Percentiles rank a stretch among this genome's conserved stretches.
These are phyloP conservation scores for Insectozyma bohioensis DNA, from an alignment of 1,139 yeast genomes.

Conservation along the genomic window DNA sequence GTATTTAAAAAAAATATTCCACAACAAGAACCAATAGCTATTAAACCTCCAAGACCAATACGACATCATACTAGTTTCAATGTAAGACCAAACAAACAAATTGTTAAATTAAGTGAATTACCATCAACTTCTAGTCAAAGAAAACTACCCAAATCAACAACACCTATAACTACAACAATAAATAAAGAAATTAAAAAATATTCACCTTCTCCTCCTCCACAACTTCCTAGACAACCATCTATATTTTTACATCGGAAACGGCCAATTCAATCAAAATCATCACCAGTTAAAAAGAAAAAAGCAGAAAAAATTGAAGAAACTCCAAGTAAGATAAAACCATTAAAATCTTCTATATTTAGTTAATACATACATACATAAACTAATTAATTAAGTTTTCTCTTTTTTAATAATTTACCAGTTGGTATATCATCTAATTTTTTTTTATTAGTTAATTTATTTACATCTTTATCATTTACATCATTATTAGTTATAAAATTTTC, in stretches of 20 bases:
- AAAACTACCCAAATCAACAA: background rate
- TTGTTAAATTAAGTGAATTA: background rate
- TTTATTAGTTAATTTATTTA: slow-evolving; percentile 24
- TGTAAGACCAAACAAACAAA: no score
- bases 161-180: background rate
- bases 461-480: slow-evolving; percentile 25
- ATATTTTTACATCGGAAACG: slow-evolving; percentile 8
- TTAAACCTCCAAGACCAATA: slow-evolving; percentile 6
- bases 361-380: no score
- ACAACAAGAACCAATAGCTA: slow-evolving; percentile 3
- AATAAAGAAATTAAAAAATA: background rate
- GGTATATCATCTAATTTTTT: slow-evolving; percentile 26
- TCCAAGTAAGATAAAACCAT: slow-evolving; percentile 21
- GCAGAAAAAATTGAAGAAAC: slow-evolving; percentile 13
- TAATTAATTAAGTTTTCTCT: slow-evolving; percentile 14
- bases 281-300: slow-evolving; percentile 9
- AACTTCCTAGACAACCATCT: slow-evolving; percentile 8
- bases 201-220: slow-evolving; percentile 4
- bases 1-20: slow-evolving; percentile 18
- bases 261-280: slow-evolving; percentile 1
- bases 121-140: background rate
- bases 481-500: slow-evolving; percentile 12
- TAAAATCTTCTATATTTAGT: slow-evolving; percentile 34
- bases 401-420: slow-evolving; percentile 29
- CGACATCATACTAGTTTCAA: slow-evolving; percentile 5